Percentiles rank a stretch among this genome's conserved stretches.
These are phyloP conservation scores for Conticribra guillardii DNA, from an alignment of 108 stramenopile genomes.

Conservation along the genomic window DNA sequence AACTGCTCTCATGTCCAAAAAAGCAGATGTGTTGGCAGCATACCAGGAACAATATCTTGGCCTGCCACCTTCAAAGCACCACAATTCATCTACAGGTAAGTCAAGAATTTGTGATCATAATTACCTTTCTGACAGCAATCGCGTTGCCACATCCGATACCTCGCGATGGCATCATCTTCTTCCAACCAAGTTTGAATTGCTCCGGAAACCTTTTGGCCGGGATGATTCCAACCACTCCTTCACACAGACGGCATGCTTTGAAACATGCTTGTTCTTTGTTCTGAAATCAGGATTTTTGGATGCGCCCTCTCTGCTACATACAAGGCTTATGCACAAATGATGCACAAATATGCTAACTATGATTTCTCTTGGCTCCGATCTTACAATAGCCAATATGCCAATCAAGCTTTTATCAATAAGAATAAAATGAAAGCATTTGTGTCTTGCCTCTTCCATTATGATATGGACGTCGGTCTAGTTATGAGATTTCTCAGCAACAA, in stretches of 20 bases:
- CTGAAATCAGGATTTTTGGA: not conserved
- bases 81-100: too few relatives aligned
- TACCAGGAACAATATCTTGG: too few relatives aligned
- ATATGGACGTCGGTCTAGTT: not conserved
- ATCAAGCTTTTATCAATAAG: not conserved
- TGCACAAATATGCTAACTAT: not conserved
- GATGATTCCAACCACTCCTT: not conserved
- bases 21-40: too few relatives aligned
- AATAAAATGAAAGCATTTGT: not conserved
- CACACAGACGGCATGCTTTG: not conserved
- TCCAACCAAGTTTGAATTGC: too few relatives aligned
- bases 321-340: not conserved
- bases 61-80: too few relatives aligned
- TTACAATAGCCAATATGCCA: not conserved
- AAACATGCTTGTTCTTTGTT: not conserved
- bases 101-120: too few relatives aligned
- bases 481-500: conserved; percentile 10
- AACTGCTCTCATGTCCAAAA: too few relatives aligned
- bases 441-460: not conserved
- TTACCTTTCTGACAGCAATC: too few relatives aligned
- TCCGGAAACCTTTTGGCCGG: too few relatives aligned
- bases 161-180: too few relatives aligned
- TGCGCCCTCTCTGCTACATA: not conserved
- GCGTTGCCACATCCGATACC: too few relatives aligned
- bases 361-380: not conserved